Conservation (phyloP, 805 yeast species). For the Metschnikowia proteae region DNA sequence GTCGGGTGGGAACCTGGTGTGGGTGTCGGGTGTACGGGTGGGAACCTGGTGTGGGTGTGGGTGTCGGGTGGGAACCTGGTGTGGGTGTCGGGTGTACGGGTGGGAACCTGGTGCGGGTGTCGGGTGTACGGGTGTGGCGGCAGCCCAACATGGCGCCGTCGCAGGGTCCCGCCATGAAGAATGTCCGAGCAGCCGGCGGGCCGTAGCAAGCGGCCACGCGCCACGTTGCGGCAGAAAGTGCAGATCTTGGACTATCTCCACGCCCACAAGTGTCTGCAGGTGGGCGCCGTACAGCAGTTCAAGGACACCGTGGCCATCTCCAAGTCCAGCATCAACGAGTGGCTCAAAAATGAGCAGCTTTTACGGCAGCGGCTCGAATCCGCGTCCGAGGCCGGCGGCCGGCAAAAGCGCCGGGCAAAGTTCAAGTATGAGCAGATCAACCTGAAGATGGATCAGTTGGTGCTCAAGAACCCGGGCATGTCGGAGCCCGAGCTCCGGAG, state of each 20-base stretch:
- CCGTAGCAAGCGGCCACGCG: conserved; percentile 37
- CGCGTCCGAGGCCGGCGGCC: conserved; percentile 31
- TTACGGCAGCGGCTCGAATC: conserved; percentile 39
- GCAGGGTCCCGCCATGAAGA: too few relatives aligned
- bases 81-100: too few relatives aligned
- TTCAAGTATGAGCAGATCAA: conserved; percentile 58
- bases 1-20: too few relatives aligned
- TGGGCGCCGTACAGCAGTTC: conserved; percentile 53
- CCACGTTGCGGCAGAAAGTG: conserved; percentile 57
- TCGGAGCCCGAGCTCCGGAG: conserved; percentile 54
- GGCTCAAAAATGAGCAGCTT: conserved; percentile 54
- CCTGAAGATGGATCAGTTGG: conserved; percentile 55
- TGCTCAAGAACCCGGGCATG: conserved; percentile 45
- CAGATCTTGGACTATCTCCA: conserved; percentile 52
- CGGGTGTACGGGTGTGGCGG: not conserved
- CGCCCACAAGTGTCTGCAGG: conserved; percentile 48
- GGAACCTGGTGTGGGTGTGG: not conserved
- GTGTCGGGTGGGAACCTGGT: not conserved
- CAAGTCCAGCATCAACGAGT: conserved; percentile 58
- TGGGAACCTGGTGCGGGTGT: too few relatives aligned
- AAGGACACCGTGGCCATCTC: conserved; percentile 50
- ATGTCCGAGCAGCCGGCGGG: not conserved
- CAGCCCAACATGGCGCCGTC: not conserved
- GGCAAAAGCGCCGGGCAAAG: conserved; percentile 39
- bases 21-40: too few relatives aligned